Base-by-base conservation (phyloP, 371 early-diverging fungal species). In the Mortierella sp. region DNA sequence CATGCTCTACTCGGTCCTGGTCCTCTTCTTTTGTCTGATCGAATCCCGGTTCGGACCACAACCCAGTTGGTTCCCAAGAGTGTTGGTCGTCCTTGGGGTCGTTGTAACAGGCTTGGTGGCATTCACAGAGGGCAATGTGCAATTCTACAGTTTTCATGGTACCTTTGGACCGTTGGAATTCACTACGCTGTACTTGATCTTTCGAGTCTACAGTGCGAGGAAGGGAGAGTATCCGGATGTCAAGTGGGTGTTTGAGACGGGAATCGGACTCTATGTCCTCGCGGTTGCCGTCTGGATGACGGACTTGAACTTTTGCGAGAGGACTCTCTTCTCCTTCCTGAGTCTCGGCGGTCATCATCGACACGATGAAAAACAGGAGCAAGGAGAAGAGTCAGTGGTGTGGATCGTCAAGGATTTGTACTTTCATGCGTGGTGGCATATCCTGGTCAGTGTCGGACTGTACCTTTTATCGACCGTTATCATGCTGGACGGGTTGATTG, bases 1-100 rank as follows among this genome's bases (percentile, higher is more conserved):
- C n/a, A 93, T 93, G 93, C 82, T 93, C 44, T 92, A 81, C 69
- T 73, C 81, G 2, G 81, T 77, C 26, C 66, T 77, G 11, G 70
- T 52, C 44, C 68, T 81, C 6, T 76, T 80, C 64, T 80, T 76
- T 55, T 76, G 76, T 67, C 67, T 77, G 24, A 61, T 74, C 31
- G 77, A 81, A 37, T 77, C 77, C 29, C 74, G 74, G 4, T 77
- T 67, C 37, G 81, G 81, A 29, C 71, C 61, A 2, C 81, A 77
- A 14, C 74, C 77, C 7, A 24, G 40, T 1, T 81, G 81, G 81
- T 73, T 81, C 43, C 77, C 81, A 0, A 45, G 52, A 26, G 40
- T 71, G 0, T 52, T 81, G 8, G 41, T 58, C 6, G 61, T 64
- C 14, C 71, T 70, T 9, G 71, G 77, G 4, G 50, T 73, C 37